Evolutionary conservation across 352 stramenopile species (phyloP), one percentile per base, ranked within the genome.

Genomic region (Pythium guiyangense): DNA sequence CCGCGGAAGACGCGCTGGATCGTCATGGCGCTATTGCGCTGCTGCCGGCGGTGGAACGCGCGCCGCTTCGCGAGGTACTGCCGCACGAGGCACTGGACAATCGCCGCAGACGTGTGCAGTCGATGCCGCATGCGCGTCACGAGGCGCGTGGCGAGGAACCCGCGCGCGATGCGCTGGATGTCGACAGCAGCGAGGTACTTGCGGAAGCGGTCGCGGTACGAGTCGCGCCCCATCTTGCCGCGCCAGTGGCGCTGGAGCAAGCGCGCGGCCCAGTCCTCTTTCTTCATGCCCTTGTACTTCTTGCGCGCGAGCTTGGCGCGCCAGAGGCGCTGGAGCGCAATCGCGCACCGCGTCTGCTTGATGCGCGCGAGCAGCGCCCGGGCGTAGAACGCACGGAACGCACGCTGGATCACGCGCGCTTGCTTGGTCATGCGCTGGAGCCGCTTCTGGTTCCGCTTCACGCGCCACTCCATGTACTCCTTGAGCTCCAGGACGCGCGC

Each of bases 381-480:
- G 8, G 92, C 92, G 34, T 89, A 86, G 60, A 94, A 97, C 17
- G 79, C 89, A 39, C 92, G 84, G 49, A 98, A 92, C 6, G 79
- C 86, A n/a, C 75, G 71, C 60, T 99, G 94, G 50, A 98, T 97
- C 15, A 88, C 65, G 3, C 62, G 61, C 6, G 92, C 92, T 52
- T 94, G 89, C 4, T 63, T 65, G 29, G 95, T 70, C 67, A 98
- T 84, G 31, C 86, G 81, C 46, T 89, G 69, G 14, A 98, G 79
- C 12, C 92, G 77, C 75, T 97, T 98, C 52, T 94, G 82, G 63
- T 98, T 98, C 25, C 94, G 77, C 64, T 94, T 88, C 27, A 98
- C 80, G 48, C 96, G 79, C 94, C 96, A 98, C 11, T 72, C 73
- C 96, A 98, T 98, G 82, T 98, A 98, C 67, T 98, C 96, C 43